phyloP scores from a whole-genome alignment of 176 grass and related monocot genomes.

The Sorghum bicolor region Sorghum_bicolor_NCBIv3 NC_012872.2:60990001-60990500 shows the following conservation, averaged over 20 bases:
- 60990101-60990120: not conserved
- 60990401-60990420: conserved; percentile 48
- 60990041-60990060: not conserved
- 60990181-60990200: conserved; percentile 7
- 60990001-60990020: not conserved
- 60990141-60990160: not conserved
- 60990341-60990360: conserved; percentile 3
- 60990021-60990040: not conserved
- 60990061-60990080: not conserved
- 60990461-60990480: conserved; percentile 80
- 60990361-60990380: not conserved
- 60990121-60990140: not conserved
- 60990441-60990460: conserved; percentile 95
- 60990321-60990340: conserved; percentile 21
- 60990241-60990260: conserved; percentile 92
- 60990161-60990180: not conserved
- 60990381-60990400: conserved; percentile 22
- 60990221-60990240: conserved; percentile 95
- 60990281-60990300: conserved; percentile 98
- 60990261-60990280: conserved; percentile 97
- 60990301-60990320: conserved; percentile 93
- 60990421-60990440: conserved; percentile 96
- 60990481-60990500: conserved; percentile 61
- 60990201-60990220: not conserved
- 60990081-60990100: not conserved